Evolutionary conservation across 1,284 basidiomycete genomes (phyloP), one percentile per base, ranked within the genome.

Genomic region (Marasmius tenuissimus): DNA sequence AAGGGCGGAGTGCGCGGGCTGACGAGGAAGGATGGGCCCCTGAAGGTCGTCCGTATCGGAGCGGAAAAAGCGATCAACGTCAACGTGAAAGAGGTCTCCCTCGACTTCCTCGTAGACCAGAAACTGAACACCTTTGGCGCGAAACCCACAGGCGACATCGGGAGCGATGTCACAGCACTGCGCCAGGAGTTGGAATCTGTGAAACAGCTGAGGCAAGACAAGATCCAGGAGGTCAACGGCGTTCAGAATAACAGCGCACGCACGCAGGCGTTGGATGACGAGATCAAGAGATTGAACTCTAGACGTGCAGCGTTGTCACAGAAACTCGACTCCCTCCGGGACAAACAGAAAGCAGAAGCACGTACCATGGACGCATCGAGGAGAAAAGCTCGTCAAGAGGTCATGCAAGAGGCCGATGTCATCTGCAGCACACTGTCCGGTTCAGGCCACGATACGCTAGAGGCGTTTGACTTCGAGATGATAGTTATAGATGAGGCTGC

Each of bases 401-500:
- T 97, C n/a, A 80, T 98, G 39, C 81, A 84, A 53, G 90, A 94
- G 65, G 94, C 95, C 1, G 96, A 99, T 71, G 90, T 99, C 37
- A 92, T 99, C 61, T 99, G 97, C 72, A 85, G 91, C 35, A 99
- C 97, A 0, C 82, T 99, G 7, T 94, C 95, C 3, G 96, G 96
- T 37, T 85, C 96, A 7, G 97, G 97, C 1, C 94, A 98, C 69
- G 96, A 98, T 47, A 85, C 86, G 59, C 80, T 99, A 55, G 87
- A 92, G 61, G 81, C 87, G 14, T 88, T 94, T 67, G 92, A 96
- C 59, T 98, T 98, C 71, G 96, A 98, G 69, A 94, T 97, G 73
- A 88, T 99, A 65, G 90, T 99, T 70, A 97, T 99, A 66, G 97
- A 99, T 71, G 97, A 99, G 75, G 97, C 97, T 0, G 97, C 97